phyloP scores from a whole-genome alignment of 768 basidiomycete species.

The Collybia mongolica region DNA sequence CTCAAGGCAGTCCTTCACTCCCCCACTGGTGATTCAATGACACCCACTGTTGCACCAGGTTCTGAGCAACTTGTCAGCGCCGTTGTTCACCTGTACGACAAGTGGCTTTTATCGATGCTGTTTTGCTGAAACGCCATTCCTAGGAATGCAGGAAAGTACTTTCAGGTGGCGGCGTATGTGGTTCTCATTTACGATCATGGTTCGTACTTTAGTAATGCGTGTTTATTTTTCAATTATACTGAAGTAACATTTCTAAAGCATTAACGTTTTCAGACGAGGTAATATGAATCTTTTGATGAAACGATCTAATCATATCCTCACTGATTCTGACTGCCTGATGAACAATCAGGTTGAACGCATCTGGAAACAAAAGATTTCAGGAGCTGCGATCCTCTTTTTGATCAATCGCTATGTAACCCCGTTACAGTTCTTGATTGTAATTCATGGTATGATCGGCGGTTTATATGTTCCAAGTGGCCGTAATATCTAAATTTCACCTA shows the following conservation, averaged over 20 bases:
- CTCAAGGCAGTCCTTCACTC: too few relatives aligned
- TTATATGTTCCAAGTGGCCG: not conserved
- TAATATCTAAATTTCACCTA: constrained; percentile 1
- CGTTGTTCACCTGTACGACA: too few relatives aligned
- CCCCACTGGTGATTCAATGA: too few relatives aligned
- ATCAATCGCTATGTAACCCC: constrained; percentile 28
- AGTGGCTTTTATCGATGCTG: too few relatives aligned
- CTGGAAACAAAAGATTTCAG: constrained; percentile 23
- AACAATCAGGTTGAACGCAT: constrained; percentile 23
- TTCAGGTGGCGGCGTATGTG: not conserved
- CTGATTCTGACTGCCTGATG: too few relatives aligned
- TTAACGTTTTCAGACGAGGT: constrained; percentile 1
- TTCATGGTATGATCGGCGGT: constrained; percentile 15
- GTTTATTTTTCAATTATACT: not conserved
- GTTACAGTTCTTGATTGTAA: constrained; percentile 22
- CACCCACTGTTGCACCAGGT: too few relatives aligned
- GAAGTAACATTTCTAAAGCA: not conserved
- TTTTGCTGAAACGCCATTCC: not conserved
- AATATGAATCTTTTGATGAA: too few relatives aligned
- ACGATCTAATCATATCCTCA: too few relatives aligned
- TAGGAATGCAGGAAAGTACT: not conserved
- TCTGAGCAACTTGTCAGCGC: too few relatives aligned
- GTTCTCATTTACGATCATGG: constrained; percentile 3
- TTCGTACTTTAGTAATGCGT: not conserved
- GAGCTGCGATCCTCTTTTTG: constrained; percentile 11